A percentile compares a stretch with the other conserved stretches of the same genome.
These are phyloP conservation scores for Yamadazyma tumulicola DNA, from an alignment of 805 yeast species.

Conservation along the genomic window DNA sequence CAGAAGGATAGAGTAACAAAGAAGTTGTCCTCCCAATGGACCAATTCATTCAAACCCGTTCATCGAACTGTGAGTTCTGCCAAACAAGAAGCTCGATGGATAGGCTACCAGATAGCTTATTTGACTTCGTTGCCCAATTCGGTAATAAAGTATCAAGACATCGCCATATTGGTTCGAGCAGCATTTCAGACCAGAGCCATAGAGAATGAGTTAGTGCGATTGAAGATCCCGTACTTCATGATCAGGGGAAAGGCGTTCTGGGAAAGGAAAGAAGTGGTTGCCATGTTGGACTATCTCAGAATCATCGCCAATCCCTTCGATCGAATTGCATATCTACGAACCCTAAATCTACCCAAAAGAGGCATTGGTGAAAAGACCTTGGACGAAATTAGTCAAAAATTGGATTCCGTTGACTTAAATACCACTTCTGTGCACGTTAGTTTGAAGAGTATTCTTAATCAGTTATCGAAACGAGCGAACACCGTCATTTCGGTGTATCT, in stretches of 20 bases:
- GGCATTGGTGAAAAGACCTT: constrained; percentile 64
- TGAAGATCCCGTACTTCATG: constrained; percentile 60
- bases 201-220: constrained; percentile 58
- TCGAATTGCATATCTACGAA: constrained; percentile 53
- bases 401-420: constrained; percentile 7
- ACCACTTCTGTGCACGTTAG: constrained; percentile 13
- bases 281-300: constrained; percentile 62
- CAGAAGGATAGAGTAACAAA: constrained; percentile 48
- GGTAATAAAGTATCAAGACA: constrained; percentile 50
- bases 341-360: constrained; percentile 57
- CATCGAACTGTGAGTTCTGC: constrained; percentile 37
- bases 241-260: constrained; percentile 77
- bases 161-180: constrained; percentile 70
- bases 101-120: constrained; percentile 52
- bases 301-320: constrained; percentile 59
- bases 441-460: not conserved
- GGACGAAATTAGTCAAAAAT: constrained; percentile 20
- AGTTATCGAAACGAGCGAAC: not conserved
- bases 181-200: constrained; percentile 57
- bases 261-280: constrained; percentile 67
- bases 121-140: constrained; percentile 42
- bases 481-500: constrained; percentile 18
- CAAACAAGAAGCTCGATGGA: constrained; percentile 54
- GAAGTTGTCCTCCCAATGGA: constrained; percentile 45
- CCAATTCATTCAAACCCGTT: constrained; percentile 44